phyloP scores from a whole-genome alignment of 2,329 filamentous ascomycete genomes.

The Dactylellina leptospora region DNA sequence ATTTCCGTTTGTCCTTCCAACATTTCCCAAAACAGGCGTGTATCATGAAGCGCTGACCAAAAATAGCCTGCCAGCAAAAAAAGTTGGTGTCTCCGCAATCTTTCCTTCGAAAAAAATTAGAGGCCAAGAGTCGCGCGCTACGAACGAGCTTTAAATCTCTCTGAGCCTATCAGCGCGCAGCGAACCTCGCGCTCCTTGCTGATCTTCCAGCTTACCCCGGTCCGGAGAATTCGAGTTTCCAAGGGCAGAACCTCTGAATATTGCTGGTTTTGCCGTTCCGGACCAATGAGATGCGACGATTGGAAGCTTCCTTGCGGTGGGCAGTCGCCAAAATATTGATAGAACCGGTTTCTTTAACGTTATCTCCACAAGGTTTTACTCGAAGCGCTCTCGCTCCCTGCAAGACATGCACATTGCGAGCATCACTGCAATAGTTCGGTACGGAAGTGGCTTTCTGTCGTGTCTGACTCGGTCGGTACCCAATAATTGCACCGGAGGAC shows the following conservation, averaged over 20 bases:
- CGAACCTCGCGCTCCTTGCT: slow-evolving; percentile 3
- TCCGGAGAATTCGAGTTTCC: slow-evolving; percentile 19
- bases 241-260: background rate
- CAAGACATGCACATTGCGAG: slow-evolving; percentile 26
- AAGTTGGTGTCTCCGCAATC: background rate
- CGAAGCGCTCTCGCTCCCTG: slow-evolving; percentile 49
- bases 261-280: slow-evolving; percentile 10
- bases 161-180: slow-evolving; percentile 33
- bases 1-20: slow-evolving; percentile 17
- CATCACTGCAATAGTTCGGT: slow-evolving; percentile 37
- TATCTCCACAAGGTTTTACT: slow-evolving; percentile 1
- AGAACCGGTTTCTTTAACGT: background rate
- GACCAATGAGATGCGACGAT: slow-evolving; percentile 34
- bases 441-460: slow-evolving; percentile 52
- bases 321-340: background rate
- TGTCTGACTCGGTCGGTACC: slow-evolving; percentile 40
- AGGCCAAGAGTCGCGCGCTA: slow-evolving; percentile 52
- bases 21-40: slow-evolving; percentile 26
- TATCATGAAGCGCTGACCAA: slow-evolving; percentile 45
- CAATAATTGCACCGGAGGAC: slow-evolving; percentile 7
- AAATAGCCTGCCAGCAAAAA: slow-evolving; percentile 31
- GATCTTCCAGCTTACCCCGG: slow-evolving; percentile 35
- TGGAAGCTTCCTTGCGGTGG: background rate
- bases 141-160: slow-evolving; percentile 8
- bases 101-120: background rate